Evolutionary conservation across 1,139 yeast genomes (phyloP).

Genomic region (Ogataea hybrid): DNA sequence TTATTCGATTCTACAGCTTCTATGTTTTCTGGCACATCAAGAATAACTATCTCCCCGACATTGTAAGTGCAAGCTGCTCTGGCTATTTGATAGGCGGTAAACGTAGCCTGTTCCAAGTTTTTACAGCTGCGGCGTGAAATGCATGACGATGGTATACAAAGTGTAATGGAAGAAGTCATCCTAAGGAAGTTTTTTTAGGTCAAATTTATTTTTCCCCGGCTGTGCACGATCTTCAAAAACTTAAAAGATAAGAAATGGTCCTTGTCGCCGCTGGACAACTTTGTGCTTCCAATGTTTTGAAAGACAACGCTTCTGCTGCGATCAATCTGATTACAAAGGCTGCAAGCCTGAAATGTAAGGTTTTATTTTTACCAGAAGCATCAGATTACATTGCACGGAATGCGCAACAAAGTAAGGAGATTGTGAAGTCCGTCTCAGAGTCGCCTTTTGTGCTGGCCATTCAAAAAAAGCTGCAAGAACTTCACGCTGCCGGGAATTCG

Average conservation of each 20-base stretch:
- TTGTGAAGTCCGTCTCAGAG: conserved; percentile 51
- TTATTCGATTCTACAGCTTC: conserved; percentile 28
- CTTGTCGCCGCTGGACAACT: conserved; percentile 85
- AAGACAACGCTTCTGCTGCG: conserved; percentile 58
- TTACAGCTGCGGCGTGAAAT: conserved; percentile 52
- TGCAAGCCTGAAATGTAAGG: conserved; percentile 52
- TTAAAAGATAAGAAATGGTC: conserved; percentile 37
- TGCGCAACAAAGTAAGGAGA: conserved; percentile 58
- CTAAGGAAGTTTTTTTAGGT: not conserved
- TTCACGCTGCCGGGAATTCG: conserved; percentile 35
- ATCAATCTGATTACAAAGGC: conserved; percentile 62
- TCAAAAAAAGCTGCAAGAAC: conserved; percentile 42
- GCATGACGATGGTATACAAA: conserved; percentile 64
- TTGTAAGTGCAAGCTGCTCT: conserved; percentile 66
- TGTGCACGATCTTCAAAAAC: conserved; percentile 1
- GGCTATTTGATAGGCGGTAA: conserved; percentile 74
- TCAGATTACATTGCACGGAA: conserved; percentile 79
- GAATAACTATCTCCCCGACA: conserved; percentile 70
- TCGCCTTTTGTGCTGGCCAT: conserved; percentile 53
- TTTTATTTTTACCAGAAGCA: conserved; percentile 90
- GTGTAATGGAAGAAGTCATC: conserved; percentile 13
- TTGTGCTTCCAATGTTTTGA: conserved; percentile 66
- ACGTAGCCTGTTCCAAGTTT: conserved; percentile 71
- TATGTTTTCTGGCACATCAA: conserved; percentile 40
- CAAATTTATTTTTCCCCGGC: conserved; percentile 1